Percentiles rank a stretch among this genome's conserved stretches.
Evolutionary conservation across 78 protist genomes (phyloP).

Genomic region (slime mould (Dictyostelium discoideum)): DNA sequence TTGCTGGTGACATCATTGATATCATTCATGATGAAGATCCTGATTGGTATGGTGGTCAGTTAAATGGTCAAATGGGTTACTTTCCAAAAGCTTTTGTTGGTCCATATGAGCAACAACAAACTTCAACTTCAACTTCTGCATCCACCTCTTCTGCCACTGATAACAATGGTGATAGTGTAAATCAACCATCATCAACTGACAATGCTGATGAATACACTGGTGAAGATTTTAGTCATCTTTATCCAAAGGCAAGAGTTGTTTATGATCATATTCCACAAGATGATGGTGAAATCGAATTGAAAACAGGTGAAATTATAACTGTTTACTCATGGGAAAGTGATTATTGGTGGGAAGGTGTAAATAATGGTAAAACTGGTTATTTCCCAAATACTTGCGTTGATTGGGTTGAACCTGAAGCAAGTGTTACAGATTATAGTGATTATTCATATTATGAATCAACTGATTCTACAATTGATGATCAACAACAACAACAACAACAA

Average conservation of each 20-base stretch:
- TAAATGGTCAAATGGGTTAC: constrained; percentile 52
- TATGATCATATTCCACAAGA: constrained; percentile 36
- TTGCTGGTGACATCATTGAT: constrained; percentile 56
- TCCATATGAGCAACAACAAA: not conserved
- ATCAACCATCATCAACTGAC: not conserved
- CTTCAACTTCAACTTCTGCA: not conserved
- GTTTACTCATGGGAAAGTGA: constrained; percentile 68
- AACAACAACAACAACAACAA: not conserved
- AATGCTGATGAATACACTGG: not conserved
- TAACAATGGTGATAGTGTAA: not conserved
- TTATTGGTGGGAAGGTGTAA: constrained; percentile 75
- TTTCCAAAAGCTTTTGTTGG: constrained; percentile 61
- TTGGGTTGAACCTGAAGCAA: constrained; percentile 68
- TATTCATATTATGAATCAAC: constrained; percentile 65
- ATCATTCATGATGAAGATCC: constrained; percentile 58
- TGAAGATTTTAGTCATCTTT: constrained; percentile 55
- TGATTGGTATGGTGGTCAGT: constrained; percentile 58
- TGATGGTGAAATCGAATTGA: constrained; percentile 40
- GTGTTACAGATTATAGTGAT: not conserved
- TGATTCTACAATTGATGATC: not conserved
- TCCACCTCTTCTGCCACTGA: not conserved
- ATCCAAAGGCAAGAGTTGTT: constrained; percentile 66
- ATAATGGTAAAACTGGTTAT: constrained; percentile 44
- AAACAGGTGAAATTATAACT: constrained; percentile 43
- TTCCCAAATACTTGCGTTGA: constrained; percentile 63